Conservation (phyloP, 2,329 filamentous ascomycete species). For the Ophiosphaerella korrae region DNA sequence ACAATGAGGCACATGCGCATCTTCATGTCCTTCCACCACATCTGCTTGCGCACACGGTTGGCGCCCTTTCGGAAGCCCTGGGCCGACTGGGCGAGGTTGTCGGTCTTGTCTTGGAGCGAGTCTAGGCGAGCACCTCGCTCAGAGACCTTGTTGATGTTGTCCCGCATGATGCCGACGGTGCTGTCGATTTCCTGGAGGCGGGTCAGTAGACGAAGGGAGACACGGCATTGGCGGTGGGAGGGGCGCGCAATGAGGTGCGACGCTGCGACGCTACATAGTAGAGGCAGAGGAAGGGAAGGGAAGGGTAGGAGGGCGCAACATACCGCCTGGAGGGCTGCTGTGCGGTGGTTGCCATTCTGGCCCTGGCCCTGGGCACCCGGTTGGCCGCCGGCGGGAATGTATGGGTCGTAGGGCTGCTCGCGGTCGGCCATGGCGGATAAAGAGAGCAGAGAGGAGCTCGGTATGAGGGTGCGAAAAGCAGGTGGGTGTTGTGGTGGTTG, state of each 20-base stretch:
- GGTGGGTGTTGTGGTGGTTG: slow-evolving; percentile 15
- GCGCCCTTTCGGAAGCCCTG: slow-evolving; percentile 95
- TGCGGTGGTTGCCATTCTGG: slow-evolving; percentile 65
- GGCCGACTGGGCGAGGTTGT: slow-evolving; percentile 90
- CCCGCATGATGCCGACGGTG: slow-evolving; percentile 91
- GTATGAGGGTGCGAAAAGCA: slow-evolving; percentile 20
- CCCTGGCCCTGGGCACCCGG: slow-evolving; percentile 53
- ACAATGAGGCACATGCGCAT: slow-evolving; percentile 97
- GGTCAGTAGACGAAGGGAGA: slow-evolving; percentile 16
- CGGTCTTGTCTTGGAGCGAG: slow-evolving; percentile 87
- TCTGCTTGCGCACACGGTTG: slow-evolving; percentile 89
- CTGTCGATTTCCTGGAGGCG: slow-evolving; percentile 86
- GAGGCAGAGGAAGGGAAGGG: not conserved
- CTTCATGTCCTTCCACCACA: slow-evolving; percentile 99
- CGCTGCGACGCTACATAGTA: slow-evolving; percentile 2
- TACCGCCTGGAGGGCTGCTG: slow-evolving; percentile 82
- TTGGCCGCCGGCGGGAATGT: slow-evolving; percentile 74
- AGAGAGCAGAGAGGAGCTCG: slow-evolving; percentile 11
- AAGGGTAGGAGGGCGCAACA: not conserved
- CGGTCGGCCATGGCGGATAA: slow-evolving; percentile 58
- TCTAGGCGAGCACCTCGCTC: slow-evolving; percentile 90
- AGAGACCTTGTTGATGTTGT: slow-evolving; percentile 96
- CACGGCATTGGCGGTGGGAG: not conserved
- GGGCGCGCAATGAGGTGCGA: not conserved
- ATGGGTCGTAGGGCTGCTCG: slow-evolving; percentile 80